A percentile compares a stretch with the other conserved stretches of the same genome.
Conservation (phyloP, 1,284 basidiomycete species). For the Pterulicium gracile region DNA sequence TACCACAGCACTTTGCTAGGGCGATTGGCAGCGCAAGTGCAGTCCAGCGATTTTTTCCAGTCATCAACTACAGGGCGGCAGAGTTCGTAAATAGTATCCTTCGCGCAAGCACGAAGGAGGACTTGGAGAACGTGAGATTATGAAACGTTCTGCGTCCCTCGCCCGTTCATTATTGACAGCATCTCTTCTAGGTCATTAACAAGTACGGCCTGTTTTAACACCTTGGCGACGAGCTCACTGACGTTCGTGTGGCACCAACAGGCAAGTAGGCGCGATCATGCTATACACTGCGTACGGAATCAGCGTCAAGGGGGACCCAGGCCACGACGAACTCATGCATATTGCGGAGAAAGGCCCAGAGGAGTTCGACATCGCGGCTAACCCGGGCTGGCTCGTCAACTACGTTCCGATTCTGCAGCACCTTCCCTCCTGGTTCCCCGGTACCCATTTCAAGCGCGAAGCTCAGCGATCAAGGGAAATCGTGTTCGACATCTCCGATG, state of each 20-base stretch:
- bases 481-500: neutral
- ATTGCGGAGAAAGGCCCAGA: slow-evolving; percentile 14
- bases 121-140: no score
- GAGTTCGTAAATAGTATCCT: neutral
- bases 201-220: no score
- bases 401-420: neutral
- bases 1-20: neutral
- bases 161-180: no score
- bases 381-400: slow-evolving; percentile 4
- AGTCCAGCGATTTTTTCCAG: neutral
- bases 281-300: slow-evolving; percentile 17
- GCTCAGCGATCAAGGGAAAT: slow-evolving; percentile 2
- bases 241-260: neutral
- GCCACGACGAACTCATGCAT: slow-evolving; percentile 14
- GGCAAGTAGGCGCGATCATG: slow-evolving; percentile 11
- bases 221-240: no score
- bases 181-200: neutral
- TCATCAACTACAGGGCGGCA: neutral
- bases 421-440: slow-evolving; percentile 15
- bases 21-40: neutral
- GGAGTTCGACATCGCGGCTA: slow-evolving; percentile 9
- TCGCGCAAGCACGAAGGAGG: neutral
- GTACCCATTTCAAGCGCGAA: slow-evolving; percentile 11
- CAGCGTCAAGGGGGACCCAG: slow-evolving; percentile 11
- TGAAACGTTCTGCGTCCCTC: no score